Evolutionary conservation across 1,139 yeast species (phyloP).

Genomic region (Protomyces arabidopsidicola): DNA sequence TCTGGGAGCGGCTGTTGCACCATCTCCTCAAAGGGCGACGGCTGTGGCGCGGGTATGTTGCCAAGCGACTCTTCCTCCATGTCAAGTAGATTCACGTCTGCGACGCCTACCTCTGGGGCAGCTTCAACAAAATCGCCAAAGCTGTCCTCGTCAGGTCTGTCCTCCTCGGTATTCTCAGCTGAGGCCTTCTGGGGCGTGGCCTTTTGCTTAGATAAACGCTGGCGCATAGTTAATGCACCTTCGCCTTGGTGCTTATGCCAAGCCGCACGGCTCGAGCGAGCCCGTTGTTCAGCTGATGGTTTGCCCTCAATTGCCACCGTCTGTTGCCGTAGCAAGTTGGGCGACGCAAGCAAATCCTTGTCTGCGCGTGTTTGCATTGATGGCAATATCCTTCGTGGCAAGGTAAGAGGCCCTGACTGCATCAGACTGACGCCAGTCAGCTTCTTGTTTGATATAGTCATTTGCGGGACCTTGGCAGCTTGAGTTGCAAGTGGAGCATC

Average conservation of each 20-base stretch:
- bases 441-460: not conserved
- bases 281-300: not conserved
- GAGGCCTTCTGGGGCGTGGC: not conserved
- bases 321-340: not conserved
- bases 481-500: not conserved
- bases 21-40: not conserved
- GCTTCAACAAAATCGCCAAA: slow-evolving; percentile 12
- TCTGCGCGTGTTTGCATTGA: not conserved
- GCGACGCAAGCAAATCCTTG: not conserved
- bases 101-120: not conserved
- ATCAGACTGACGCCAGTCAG: not conserved
- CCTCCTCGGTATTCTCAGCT: not conserved
- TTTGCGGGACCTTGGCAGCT: not conserved
- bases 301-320: not conserved
- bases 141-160: not conserved
- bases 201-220: not conserved
- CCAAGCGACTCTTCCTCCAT: not conserved
- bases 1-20: not conserved
- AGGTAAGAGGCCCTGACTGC: not conserved
- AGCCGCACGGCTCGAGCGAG: not conserved
- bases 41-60: not conserved
- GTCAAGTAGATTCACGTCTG: not conserved
- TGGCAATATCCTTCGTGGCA: not conserved
- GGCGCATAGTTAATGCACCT: not conserved
- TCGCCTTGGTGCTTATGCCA: not conserved